Evolutionary conservation across 2,329 filamentous ascomycete species (phyloP).

Genomic region (Aspergillus quadrilineatus): DNA sequence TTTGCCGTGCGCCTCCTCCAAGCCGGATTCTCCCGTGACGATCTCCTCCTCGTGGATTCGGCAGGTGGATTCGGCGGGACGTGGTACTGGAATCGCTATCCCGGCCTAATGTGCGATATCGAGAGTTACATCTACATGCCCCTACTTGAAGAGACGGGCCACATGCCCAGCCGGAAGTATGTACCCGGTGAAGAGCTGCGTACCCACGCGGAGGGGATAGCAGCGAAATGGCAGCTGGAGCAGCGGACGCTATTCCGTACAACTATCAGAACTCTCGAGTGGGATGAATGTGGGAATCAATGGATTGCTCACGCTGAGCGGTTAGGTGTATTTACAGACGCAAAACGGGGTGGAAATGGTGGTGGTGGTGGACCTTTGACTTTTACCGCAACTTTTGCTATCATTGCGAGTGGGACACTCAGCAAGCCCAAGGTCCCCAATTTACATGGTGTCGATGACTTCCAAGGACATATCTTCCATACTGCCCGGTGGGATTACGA

Average conservation of each 20-base stretch:
- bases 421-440: no score
- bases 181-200: slow-evolving; percentile 12
- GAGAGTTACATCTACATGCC: slow-evolving; percentile 48
- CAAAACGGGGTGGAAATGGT: no score
- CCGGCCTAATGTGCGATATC: slow-evolving; percentile 55
- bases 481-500: neutral
- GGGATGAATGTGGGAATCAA: neutral
- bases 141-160: slow-evolving; percentile 15
- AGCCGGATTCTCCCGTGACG: neutral
- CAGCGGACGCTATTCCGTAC: neutral
- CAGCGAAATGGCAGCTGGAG: neutral
- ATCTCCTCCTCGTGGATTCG: neutral
- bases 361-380: neutral
- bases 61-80: slow-evolving; percentile 20
- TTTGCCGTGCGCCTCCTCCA: slow-evolving; percentile 2
- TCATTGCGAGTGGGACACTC: no score
- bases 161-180: slow-evolving; percentile 13
- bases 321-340: no score
- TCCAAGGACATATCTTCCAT: neutral
- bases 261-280: neutral
- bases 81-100: slow-evolving; percentile 53
- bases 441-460: neutral
- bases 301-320: neutral
- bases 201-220: slow-evolving; percentile 11
- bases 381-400: no score